Base-by-base conservation (phyloP, 1,284 basidiomycete species). In the Tetrapyrgos nigripes region DNA sequence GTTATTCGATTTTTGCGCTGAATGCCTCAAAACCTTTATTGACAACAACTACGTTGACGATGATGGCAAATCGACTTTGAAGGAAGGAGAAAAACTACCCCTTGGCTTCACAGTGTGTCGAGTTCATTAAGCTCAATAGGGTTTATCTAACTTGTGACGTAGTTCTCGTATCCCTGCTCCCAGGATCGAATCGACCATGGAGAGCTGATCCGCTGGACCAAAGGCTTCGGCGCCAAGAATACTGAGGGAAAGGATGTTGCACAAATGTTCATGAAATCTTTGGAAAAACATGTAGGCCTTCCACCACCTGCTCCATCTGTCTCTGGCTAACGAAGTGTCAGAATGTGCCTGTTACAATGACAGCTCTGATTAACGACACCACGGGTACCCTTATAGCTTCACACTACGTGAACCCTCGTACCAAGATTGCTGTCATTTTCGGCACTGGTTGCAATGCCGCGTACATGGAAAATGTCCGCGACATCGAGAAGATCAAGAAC, bases 381-480 rank as follows among this genome's bases (percentile, higher is more conserved):
- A 98, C 97, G 1, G 96, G 96, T 53, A 97, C 96, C 3, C 86
- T 99, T 33, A 96, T 99, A 66, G 97, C 97, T 5, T 98, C 96
- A 5, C 92, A 94, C 79, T 99, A 99, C 68, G 96, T 98, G 65
- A 93, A 94, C 71, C 91, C 93, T 1, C 80, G 78, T 66, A 97
- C 96, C 40, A 92, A 92, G 72, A 97, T 98, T 64, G 96, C 94
- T 1, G 92, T 94, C 72, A 99, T 99, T 71, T 97, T 98, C 68
- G 97, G 97, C 37, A 99, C 97, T 2, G 97, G 97, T 1, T 99
- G 97, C 74, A 99, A 99, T 74, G 97, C 97, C 0, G 97, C 97
- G 4, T 97, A 96, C 72, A 95, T 96, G 92, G 97, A 99, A 74
- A 88, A 89, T 60, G 85, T 96, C 19, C 76, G 76, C 33, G 80